Conservation (phyloP, 768 basidiomycete species). For the Butyriboletus loyo region DNA sequence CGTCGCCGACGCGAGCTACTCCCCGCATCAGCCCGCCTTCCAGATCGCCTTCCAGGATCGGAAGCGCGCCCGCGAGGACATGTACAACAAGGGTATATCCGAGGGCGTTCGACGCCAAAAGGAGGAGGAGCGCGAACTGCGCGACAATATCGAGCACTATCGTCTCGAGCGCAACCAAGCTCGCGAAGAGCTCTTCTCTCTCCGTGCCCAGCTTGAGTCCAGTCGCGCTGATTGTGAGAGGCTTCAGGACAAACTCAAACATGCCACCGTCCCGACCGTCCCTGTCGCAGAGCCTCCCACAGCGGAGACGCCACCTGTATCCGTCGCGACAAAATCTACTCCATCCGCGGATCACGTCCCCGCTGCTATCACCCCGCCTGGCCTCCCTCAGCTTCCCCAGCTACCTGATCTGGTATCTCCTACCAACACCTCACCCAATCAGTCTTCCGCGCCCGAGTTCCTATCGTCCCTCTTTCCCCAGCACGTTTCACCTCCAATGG, state of each 20-base stretch:
- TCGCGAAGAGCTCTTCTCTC: constrained; percentile 29
- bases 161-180: constrained; percentile 37
- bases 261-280: not conserved
- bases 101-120: constrained; percentile 42
- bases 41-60: constrained; percentile 40
- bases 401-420: not conserved
- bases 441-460: constrained; percentile 16
- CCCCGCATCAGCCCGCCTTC: constrained; percentile 36
- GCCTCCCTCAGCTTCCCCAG: constrained; percentile 1
- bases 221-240: constrained; percentile 33
- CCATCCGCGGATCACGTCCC: not conserved
- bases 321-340: constrained; percentile 5
- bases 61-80: constrained; percentile 37
- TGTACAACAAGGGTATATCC: constrained; percentile 37
- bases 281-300: constrained; percentile 5
- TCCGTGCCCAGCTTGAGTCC: constrained; percentile 34
- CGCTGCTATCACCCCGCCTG: not conserved
- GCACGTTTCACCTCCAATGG: constrained; percentile 23
- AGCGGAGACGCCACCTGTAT: not conserved
- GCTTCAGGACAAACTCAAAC: constrained; percentile 27
- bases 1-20: constrained; percentile 38
- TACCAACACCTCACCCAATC: constrained; percentile 8
- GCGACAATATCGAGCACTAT: constrained; percentile 33
- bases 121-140: constrained; percentile 35
- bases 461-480: constrained; percentile 19